Evolutionary conservation across 305 asterid genomes (phyloP).

Genomic region (Solanum hybrid): DNA sequence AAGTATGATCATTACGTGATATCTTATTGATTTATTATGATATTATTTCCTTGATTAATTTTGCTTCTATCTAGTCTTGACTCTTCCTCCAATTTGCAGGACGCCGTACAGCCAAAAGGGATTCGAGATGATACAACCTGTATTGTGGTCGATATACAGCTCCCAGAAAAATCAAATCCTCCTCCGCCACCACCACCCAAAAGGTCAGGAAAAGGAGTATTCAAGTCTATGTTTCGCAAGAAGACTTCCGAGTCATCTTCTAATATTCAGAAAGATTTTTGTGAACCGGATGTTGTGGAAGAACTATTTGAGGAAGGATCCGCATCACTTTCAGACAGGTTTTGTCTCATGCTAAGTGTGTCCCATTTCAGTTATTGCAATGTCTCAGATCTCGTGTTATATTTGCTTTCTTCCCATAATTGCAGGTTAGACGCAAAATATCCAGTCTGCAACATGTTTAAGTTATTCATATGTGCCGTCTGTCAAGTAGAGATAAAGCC

Average conservation of each 20-base stretch:
- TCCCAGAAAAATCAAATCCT: constrained; percentile 61
- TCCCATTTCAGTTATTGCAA: not conserved
- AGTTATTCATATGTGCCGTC: constrained; percentile 87
- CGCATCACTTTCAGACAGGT: constrained; percentile 92
- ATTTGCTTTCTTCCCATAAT: constrained; percentile 2
- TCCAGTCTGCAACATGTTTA: constrained; percentile 91
- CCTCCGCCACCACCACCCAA: constrained; percentile 53
- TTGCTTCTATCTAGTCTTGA: constrained; percentile 5
- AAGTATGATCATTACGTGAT: constrained; percentile 30
- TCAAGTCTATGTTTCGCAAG: constrained; percentile 77
- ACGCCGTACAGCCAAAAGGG: constrained; percentile 77
- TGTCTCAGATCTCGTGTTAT: not conserved
- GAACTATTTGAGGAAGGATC: constrained; percentile 94
- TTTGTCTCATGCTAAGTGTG: not conserved
- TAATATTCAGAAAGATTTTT: constrained; percentile 46
- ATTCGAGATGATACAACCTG: constrained; percentile 99
- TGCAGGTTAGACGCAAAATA: constrained; percentile 80
- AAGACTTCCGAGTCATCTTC: constrained; percentile 62
- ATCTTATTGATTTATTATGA: not conserved
- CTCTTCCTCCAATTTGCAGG: constrained; percentile 39
- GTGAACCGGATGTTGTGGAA: constrained; percentile 70
- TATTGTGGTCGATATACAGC: constrained; percentile 75
- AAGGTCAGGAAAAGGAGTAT: constrained; percentile 73
- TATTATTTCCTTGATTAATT: not conserved
- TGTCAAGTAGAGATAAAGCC: constrained; percentile 95